Conservation (phyloP, 768 basidiomycete species). For the Suillus weaverae region DNA sequence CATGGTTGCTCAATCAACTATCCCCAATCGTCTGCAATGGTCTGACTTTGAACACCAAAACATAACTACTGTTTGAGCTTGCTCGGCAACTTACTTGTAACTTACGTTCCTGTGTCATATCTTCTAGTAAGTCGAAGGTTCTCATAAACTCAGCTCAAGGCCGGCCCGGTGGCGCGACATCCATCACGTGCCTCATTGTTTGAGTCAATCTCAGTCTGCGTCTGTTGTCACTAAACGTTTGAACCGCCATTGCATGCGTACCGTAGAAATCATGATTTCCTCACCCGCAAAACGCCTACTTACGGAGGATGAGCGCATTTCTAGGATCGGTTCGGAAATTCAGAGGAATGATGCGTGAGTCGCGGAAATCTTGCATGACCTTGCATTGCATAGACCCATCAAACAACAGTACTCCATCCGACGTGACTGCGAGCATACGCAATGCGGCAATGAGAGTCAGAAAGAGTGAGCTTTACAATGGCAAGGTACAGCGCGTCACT, state of each 20-base stretch:
- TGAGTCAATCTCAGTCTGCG: not conserved
- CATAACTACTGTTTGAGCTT: not conserved
- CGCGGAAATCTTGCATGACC: slow-evolving; percentile 13
- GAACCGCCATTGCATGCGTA: not conserved
- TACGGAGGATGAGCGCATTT: slow-evolving; percentile 32
- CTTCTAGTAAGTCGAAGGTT: not conserved
- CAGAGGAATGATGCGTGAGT: slow-evolving; percentile 28
- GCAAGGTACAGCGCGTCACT: slow-evolving; percentile 13
- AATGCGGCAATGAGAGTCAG: slow-evolving; percentile 58
- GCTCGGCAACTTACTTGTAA: not conserved
- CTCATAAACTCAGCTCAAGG: not conserved
- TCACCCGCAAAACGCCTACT: slow-evolving; percentile 36
- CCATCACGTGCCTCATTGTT: slow-evolving; percentile 2
- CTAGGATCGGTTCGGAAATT: slow-evolving; percentile 22
- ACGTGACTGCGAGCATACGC: slow-evolving; percentile 54
- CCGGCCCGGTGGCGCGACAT: not conserved
- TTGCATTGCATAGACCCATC: slow-evolving; percentile 13
- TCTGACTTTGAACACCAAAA: slow-evolving; percentile 3
- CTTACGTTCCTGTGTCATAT: not conserved
- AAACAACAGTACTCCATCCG: slow-evolving; percentile 41
- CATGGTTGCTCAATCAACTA: not conserved
- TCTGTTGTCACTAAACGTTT: not conserved
- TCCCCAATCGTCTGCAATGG: not conserved
- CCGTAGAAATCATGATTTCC: slow-evolving; percentile 15
- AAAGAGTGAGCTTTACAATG: slow-evolving; percentile 48